These are phyloP conservation scores for Malus fusca DNA, from an alignment of 306 rosid genomes.

Conservation along the genomic window DNA sequence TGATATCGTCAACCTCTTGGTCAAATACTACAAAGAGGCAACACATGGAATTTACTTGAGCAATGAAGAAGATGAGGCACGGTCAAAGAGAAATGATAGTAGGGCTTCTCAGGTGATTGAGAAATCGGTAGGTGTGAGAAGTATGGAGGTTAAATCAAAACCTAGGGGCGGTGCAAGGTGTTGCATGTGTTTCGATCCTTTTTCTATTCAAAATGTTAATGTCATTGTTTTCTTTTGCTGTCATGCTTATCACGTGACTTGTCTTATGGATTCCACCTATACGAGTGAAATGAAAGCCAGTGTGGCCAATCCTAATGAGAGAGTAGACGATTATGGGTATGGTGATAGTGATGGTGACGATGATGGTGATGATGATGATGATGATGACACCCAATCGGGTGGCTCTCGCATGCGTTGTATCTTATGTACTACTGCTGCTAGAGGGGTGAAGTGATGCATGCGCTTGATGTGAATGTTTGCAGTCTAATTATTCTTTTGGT, in stretches of 20 bases:
- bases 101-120: slow-evolving; percentile 44
- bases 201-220: slow-evolving; percentile 68
- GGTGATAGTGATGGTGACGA: slow-evolving; percentile 45
- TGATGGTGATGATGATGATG: slow-evolving; percentile 19
- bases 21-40: slow-evolving; percentile 87
- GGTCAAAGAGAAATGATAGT: slow-evolving; percentile 44
- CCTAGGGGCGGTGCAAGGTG: slow-evolving; percentile 91
- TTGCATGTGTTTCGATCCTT: slow-evolving; percentile 94
- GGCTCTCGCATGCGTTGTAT: slow-evolving; percentile 79
- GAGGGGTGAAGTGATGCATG: slow-evolving; percentile 32
- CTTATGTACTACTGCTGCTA: slow-evolving; percentile 87
- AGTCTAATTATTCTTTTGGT: slow-evolving; percentile 8
- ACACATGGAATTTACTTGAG: slow-evolving; percentile 74
- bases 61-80: slow-evolving; percentile 62
- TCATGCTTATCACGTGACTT: slow-evolving; percentile 47
- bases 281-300: slow-evolving; percentile 28
- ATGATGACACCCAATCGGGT: slow-evolving; percentile 26
- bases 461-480: slow-evolving; percentile 20
- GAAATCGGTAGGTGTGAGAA: slow-evolving; percentile 40
- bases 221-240: slow-evolving; percentile 78
- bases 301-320: slow-evolving; percentile 27
- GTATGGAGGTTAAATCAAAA: slow-evolving; percentile 63
- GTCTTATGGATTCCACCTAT: slow-evolving; percentile 76
- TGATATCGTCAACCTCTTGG: slow-evolving; percentile 76
- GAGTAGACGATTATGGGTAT: slow-evolving; percentile 26